A percentile compares a stretch with the other conserved stretches of the same genome.
These are phyloP conservation scores for Nicotiana knightiana DNA, from an alignment of 257 asterid genomes.

Conservation along the genomic window DNA sequence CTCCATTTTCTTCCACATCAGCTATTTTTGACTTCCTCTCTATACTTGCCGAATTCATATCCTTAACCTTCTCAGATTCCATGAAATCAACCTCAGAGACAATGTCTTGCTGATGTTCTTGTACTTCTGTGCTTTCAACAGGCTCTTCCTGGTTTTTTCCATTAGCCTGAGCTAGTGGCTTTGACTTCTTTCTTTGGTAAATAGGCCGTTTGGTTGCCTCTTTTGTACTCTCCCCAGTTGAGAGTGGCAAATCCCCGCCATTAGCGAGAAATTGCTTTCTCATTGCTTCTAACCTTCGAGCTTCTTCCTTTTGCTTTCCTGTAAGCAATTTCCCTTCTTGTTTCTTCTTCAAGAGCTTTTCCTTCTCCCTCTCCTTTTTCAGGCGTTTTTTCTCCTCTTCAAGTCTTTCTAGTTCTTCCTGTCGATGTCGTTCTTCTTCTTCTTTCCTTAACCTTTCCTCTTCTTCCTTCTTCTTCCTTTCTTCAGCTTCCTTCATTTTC, in stretches of 20 bases:
- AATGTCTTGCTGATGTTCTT: constrained; percentile 33
- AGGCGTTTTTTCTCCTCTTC: constrained; percentile 82
- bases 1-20: constrained; percentile 51
- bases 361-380: too few relatives aligned
- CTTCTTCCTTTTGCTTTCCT: constrained; percentile 87
- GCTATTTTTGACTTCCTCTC: constrained; percentile 33
- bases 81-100: constrained; percentile 30
- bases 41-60: constrained; percentile 17
- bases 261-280: constrained; percentile 75
- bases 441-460: constrained; percentile 29
- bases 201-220: constrained; percentile 57
- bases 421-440: constrained; percentile 73
- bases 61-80: constrained; percentile 29
- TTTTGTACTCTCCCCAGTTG: constrained; percentile 42
- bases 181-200: constrained; percentile 70
- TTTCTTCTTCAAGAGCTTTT: constrained; percentile 37
- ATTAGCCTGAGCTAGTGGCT: constrained; percentile 58
- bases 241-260: constrained; percentile 36
- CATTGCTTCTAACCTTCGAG: constrained; percentile 78
- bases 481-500: constrained; percentile 66
- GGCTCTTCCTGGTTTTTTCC: constrained; percentile 41
- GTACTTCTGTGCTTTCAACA: constrained; percentile 35
- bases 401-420: constrained; percentile 62
- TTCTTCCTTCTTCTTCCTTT: constrained; percentile 70
- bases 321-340: constrained; percentile 77